phyloP scores from a whole-genome alignment of 2,329 filamentous ascomycete genomes.

The Xylariaceae sp. region DNA sequence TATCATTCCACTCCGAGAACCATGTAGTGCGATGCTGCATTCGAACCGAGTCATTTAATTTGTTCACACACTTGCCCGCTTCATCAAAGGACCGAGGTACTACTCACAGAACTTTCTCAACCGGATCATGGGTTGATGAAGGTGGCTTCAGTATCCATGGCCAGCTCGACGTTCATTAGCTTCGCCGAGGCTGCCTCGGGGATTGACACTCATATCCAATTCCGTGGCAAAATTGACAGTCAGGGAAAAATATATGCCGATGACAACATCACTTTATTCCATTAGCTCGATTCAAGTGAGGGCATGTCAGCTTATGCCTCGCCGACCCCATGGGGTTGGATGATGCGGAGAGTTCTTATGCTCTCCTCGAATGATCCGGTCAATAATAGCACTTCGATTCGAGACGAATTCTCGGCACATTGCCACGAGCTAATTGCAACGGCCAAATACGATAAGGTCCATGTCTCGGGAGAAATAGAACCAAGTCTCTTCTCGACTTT shows the following conservation, averaged over 20 bases:
- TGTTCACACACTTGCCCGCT: not conserved
- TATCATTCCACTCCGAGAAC: not conserved
- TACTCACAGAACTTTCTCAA: not conserved
- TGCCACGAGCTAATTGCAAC: slow-evolving; percentile 9
- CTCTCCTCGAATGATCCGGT: not conserved
- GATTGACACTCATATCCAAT: not conserved
- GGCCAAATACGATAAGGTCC: not conserved
- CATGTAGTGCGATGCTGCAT: not conserved
- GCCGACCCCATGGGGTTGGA: slow-evolving; percentile 11
- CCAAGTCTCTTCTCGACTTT: slow-evolving; percentile 1
- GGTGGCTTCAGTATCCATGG: not conserved
- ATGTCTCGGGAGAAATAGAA: slow-evolving; percentile 2
- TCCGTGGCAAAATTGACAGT: not conserved
- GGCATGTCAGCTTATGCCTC: not conserved
- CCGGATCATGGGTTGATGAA: not conserved
- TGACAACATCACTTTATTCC: not conserved
- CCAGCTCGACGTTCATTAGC: not conserved
- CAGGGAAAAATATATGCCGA: not conserved
- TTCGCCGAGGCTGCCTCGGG: not conserved
- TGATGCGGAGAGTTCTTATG: slow-evolving; percentile 2
- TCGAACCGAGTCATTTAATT: not conserved
- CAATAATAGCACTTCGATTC: slow-evolving; percentile 1
- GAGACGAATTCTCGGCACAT: slow-evolving; percentile 6
- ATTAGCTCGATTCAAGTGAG: not conserved
- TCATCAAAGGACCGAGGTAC: not conserved